Evolutionary conservation across 1,284 basidiomycete genomes (phyloP).

Genomic region (Ganoderma multipileum): DNA sequence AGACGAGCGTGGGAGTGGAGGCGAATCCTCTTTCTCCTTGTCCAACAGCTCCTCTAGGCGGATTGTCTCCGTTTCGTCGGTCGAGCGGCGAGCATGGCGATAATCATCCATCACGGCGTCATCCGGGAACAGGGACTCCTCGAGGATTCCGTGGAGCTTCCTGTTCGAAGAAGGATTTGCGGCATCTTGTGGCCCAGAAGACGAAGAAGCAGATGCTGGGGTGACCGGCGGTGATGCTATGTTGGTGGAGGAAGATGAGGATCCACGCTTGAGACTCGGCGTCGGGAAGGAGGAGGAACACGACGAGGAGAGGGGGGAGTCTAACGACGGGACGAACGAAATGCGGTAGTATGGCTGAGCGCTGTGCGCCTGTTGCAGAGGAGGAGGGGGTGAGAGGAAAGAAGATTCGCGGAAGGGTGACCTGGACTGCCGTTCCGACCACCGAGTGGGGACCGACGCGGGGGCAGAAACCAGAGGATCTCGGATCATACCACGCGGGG

Average conservation of each 20-base stretch:
- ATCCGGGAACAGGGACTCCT: constrained; percentile 31
- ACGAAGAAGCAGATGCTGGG: constrained; percentile 37
- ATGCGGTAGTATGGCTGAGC: constrained; percentile 35
- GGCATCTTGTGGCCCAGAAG: constrained; percentile 30
- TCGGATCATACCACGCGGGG: constrained; percentile 12
- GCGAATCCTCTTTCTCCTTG: neutral
- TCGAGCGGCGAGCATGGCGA: constrained; percentile 11
- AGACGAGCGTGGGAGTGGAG: neutral
- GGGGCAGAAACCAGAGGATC: constrained; percentile 25
- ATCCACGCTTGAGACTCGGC: constrained; percentile 41
- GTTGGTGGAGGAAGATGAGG: constrained; percentile 30
- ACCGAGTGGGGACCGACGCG: constrained; percentile 8
- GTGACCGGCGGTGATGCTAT: constrained; percentile 44
- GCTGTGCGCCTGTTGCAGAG: constrained; percentile 22
- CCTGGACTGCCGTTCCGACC: constrained; percentile 29
- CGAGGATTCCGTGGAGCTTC: constrained; percentile 34
- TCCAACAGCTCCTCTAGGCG: constrained; percentile 18
- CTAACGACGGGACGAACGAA: constrained; percentile 29
- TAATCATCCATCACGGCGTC: constrained; percentile 28
- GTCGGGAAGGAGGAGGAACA: constrained; percentile 34
- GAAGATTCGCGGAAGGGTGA: constrained; percentile 35
- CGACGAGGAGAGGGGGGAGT: constrained; percentile 47
- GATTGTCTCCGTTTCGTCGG: constrained; percentile 24
- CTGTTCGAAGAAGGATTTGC: constrained; percentile 13
- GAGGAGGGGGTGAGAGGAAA: constrained; percentile 30